Base-by-base conservation (phyloP, 805 yeast genomes). In the Priceomyces castillae region DNA sequence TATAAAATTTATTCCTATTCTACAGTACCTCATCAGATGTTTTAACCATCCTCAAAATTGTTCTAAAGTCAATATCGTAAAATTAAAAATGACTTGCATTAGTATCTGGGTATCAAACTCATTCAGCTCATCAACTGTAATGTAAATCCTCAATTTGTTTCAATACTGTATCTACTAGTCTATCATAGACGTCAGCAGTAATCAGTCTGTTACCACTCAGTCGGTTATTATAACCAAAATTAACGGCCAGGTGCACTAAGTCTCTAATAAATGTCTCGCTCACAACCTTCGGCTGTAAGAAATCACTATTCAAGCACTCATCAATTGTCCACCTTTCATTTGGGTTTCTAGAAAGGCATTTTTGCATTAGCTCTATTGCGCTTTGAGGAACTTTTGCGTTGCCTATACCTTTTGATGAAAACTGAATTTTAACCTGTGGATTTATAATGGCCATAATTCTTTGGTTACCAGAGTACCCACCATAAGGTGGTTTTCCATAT, bases 401-500 rank as follows among this genome's bases (percentile, higher is more conserved):
- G 0, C 84, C 86, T 0, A 80, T 52, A 0, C 89, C 89, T 22
- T 64, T 66, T 19, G 72, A 74, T 1, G 95, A 86, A 58, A 78
- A 90, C 28, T 67, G 65, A 11, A 90, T 81, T 51, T 80, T 79
- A 18, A 87, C 79, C 47, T 84, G 83, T 0, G 95, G 94, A 58
- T 88, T 86, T 77, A 86, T 86, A 30, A 89, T 92, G 1, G 96
- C 96, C 58, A 83, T 69, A 30, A 89, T 71, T 46, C 96, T 69
- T 56, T 86, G 87, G 45, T 84, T 79, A 1, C 95, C 94, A 40
- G 81, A 78, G 53, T 78, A 87, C 3, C 74, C 72, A 0, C 89
- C 95, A 67, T 88, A 90, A 1, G 99, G 99, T 1, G 97, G 92
- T 47, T 77, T 76, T 0, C 97, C 97, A 55, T 94, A 95, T 7